Evolutionary conservation across 768 basidiomycete species (phyloP), one percentile per base, ranked within the genome.

Genomic region (Hypholoma fasciculare): DNA sequence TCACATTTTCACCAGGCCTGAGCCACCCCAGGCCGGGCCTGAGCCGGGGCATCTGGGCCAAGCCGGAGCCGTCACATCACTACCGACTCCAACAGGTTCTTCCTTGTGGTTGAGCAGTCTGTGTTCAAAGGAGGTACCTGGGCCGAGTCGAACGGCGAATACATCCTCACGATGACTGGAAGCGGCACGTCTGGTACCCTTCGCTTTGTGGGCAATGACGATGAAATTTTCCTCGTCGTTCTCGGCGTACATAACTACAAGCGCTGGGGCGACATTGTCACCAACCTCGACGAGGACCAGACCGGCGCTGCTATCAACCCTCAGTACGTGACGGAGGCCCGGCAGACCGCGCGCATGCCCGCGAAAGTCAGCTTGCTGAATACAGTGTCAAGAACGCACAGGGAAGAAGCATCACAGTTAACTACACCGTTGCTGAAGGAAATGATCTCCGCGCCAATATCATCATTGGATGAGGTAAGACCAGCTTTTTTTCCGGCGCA

Each of bases 211-310:
- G 57, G 62, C 4, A 65, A 67, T 53, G 65, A 50, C 6, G 71
- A 65, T 52, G 73, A 75, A 52, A 54, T 37, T 4, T 70, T 73
- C 69, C 46, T 73, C 36, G 58, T 73, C 61, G 67, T 67, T 6
- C 39, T 79, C 14, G 77, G 79, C 1, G 63, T 76, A n/a, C 71
- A 76, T 67, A 71, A 72, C 67, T 69, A 72, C 66, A 71, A 70
- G 60, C 65, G 68, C 7, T 78, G 77, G 76, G 64, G 69, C 66
- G 76, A 77, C 59, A 67, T 71, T 44, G 65, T 75, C 58, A 64
- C 73, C 14, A 64, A 72, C 48, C 68, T 77, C 48, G 12, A 46
- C 12, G 52, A n/a, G 4, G 53, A 57, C n/a, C 49, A 69, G 37
- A 72, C 68, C 2, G 67, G 58, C 19, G 49, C 63, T 8, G 39